Percentiles rank a stretch among this genome's conserved stretches.
phyloP scores from a whole-genome alignment of 1,139 yeast genomes.

The Sugiyamaella grinbergsii region DNA sequence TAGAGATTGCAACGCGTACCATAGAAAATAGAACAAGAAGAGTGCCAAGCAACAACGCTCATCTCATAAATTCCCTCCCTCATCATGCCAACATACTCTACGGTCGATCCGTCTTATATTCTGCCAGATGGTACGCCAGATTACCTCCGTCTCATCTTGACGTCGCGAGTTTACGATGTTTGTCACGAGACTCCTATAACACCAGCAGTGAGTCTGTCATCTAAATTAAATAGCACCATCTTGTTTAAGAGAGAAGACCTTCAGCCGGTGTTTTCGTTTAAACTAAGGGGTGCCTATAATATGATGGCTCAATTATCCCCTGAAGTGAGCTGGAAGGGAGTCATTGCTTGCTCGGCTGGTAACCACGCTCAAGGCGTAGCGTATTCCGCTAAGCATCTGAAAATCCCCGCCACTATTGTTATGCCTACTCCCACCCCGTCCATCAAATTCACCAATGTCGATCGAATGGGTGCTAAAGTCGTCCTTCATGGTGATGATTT shows the following conservation, averaged over 20 bases:
- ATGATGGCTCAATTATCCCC: conserved; percentile 87
- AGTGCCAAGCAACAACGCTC: too few relatives aligned
- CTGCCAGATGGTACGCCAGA: conserved; percentile 61
- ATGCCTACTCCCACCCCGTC: conserved; percentile 98
- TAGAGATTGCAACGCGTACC: too few relatives aligned
- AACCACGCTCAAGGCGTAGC: conserved; percentile 99
- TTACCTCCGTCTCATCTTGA: conserved; percentile 82
- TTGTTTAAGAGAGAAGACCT: conserved; percentile 87
- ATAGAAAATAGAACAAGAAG: background rate
- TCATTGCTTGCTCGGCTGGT: conserved; percentile 97
- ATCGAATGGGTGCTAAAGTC: conserved; percentile 90
- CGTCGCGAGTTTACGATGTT: conserved; percentile 93
- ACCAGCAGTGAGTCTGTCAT: conserved; percentile 72
- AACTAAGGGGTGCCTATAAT: conserved; percentile 95
- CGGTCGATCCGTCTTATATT: conserved; percentile 16
- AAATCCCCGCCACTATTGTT: conserved; percentile 92
- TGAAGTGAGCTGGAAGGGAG: conserved; percentile 75
- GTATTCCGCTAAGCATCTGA: conserved; percentile 77
- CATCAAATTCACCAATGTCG: conserved; percentile 86
- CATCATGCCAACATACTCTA: conserved; percentile 1
- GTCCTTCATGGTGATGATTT: conserved; percentile 92
- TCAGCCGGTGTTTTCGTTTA: conserved; percentile 93
- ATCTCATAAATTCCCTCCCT: background rate
- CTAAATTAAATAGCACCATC: conserved; percentile 70
- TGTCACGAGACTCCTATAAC: conserved; percentile 87